Percentiles rank a stretch among this genome's conserved stretches.
Evolutionary conservation across 2,329 filamentous ascomycete genomes (phyloP).

Genomic region (Fusarium sp.): DNA sequence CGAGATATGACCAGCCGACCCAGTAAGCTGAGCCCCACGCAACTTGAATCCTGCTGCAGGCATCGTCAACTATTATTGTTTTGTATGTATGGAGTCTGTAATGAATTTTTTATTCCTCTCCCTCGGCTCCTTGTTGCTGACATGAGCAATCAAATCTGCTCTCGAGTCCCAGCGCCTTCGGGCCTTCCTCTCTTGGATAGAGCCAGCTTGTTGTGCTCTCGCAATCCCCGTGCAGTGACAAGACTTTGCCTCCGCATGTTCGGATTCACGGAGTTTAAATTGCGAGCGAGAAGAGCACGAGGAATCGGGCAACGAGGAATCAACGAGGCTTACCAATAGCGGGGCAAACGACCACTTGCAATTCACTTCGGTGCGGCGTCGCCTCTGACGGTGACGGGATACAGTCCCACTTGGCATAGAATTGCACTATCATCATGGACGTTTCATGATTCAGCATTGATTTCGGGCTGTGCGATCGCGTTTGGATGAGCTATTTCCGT

Average conservation of each 20-base stretch:
- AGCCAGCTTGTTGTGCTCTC: slow-evolving; percentile 16
- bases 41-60: slow-evolving; percentile 1
- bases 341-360: neutral
- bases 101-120: neutral
- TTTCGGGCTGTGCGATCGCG: slow-evolving; percentile 8
- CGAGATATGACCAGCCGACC: slow-evolving; percentile 16
- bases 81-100: too few species aligned
- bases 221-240: neutral
- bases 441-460: slow-evolving; percentile 31
- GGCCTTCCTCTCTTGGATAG: slow-evolving; percentile 32
- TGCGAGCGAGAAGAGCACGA: slow-evolving; percentile 27
- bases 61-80: neutral
- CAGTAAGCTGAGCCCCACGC: slow-evolving; percentile 24
- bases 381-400: slow-evolving; percentile 6
- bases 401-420: slow-evolving; percentile 17
- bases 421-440: slow-evolving; percentile 24
- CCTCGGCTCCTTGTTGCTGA: slow-evolving; percentile 1
- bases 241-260: slow-evolving; percentile 29
- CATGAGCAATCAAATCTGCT: neutral
- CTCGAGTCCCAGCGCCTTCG: slow-evolving; percentile 2
- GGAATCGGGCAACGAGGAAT: neutral
- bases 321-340: slow-evolving; percentile 24
- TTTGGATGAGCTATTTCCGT: slow-evolving; percentile 8
- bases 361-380: slow-evolving; percentile 15
- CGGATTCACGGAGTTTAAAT: slow-evolving; percentile 40